Percentiles rank a stretch among this genome's conserved stretches.
Evolutionary conservation across 2,329 filamentous ascomycete genomes (phyloP).

Genomic region (Botrytis cinerea): DNA sequence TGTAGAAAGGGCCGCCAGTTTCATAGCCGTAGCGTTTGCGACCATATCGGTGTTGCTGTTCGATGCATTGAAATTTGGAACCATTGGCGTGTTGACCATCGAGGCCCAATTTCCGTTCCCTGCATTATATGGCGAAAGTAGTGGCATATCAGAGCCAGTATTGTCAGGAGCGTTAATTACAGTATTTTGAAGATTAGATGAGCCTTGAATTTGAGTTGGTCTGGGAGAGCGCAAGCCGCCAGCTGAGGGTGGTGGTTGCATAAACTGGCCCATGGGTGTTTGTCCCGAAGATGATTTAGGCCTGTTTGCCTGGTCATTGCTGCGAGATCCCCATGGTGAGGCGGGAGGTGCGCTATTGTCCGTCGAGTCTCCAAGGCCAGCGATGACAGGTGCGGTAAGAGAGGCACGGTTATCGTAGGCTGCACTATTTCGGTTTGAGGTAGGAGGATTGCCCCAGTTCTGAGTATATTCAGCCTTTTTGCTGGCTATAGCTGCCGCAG

Average conservation of each 20-base stretch:
- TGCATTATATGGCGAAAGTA: conserved; percentile 80
- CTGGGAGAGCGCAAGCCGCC: conserved; percentile 74
- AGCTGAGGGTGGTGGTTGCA: conserved; percentile 74
- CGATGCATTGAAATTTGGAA: conserved; percentile 72
- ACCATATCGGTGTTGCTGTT: conserved; percentile 76
- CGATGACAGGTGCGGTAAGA: conserved; percentile 73
- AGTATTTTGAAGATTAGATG: conserved; percentile 77
- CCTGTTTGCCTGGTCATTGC: conserved; percentile 54
- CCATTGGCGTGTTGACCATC: conserved; percentile 97
- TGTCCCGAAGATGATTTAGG: conserved; percentile 81
- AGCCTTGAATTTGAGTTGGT: conserved; percentile 61
- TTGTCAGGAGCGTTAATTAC: conserved; percentile 75
- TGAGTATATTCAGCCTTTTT: conserved; percentile 98
- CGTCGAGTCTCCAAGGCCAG: conserved; percentile 64
- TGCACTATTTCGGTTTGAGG: conserved; percentile 90
- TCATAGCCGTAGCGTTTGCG: conserved; percentile 98
- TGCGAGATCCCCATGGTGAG: conserved; percentile 74
- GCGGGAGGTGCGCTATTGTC: conserved; percentile 64
- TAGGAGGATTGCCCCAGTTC: conserved; percentile 84
- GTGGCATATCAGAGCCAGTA: conserved; percentile 68
- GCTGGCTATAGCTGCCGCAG: conserved; percentile 95
- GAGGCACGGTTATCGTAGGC: conserved; percentile 74
- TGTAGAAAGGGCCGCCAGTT: conserved; percentile 91
- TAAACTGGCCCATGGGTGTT: conserved; percentile 91
- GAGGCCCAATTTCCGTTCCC: conserved; percentile 95